A percentile compares a stretch with the other conserved stretches of the same genome.
Conservation (phyloP, 148 eudicot species). For the Chenopodium suecicum region DNA sequence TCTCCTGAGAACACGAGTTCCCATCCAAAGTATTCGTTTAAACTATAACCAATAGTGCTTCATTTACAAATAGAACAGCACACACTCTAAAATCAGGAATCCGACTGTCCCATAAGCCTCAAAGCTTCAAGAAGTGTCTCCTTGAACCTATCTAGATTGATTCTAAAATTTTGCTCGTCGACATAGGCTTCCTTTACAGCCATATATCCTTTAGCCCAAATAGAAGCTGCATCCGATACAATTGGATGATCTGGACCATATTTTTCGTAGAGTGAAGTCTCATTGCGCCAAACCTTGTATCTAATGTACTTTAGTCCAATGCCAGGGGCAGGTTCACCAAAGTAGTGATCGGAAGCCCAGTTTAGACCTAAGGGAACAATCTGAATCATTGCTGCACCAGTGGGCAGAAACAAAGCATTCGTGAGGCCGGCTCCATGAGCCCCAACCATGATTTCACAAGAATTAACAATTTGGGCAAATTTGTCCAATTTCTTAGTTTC, state of each 20-base stretch:
- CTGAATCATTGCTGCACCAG: conserved; percentile 60
- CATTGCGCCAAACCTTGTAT: conserved; percentile 56
- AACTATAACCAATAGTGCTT: background rate
- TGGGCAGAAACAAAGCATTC: conserved; percentile 52
- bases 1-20: conserved; percentile 8
- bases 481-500: conserved; percentile 27
- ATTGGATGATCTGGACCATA: conserved; percentile 47
- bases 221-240: conserved; percentile 32
- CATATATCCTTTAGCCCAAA: conserved; percentile 38
- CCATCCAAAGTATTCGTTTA: background rate
- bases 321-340: conserved; percentile 48
- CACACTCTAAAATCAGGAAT: conserved; percentile 6
- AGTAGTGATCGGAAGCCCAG: conserved; percentile 45
- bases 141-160: conserved; percentile 43
- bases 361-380: conserved; percentile 55
- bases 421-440: conserved; percentile 79
- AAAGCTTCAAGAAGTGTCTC: conserved; percentile 47
- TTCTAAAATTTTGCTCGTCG: conserved; percentile 48
- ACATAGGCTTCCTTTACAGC: conserved; percentile 45
- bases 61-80: conserved; percentile 5
- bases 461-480: conserved; percentile 38
- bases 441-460: conserved; percentile 59
- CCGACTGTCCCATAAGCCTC: conserved; percentile 28
- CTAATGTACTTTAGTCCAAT: conserved; percentile 55
- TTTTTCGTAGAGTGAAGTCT: conserved; percentile 46